Evolutionary conservation across 371 early-diverging fungal genomes (phyloP).

Genomic region (Mucor sp.): DNA sequence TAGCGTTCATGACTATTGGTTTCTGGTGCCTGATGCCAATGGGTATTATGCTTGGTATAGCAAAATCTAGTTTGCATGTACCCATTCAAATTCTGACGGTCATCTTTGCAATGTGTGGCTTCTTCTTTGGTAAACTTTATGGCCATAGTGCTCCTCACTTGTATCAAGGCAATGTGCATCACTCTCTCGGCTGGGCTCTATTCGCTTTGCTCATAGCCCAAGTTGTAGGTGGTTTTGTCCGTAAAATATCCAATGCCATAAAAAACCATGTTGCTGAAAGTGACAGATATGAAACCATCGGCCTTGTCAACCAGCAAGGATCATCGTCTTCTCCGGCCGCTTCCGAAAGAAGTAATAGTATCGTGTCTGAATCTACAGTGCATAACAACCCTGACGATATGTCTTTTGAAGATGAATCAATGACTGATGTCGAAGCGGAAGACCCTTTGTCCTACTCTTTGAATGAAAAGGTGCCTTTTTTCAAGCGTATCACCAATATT

Average conservation of each 20-base stretch:
- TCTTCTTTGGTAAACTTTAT: conserved; percentile 48
- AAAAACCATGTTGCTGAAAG: conserved; percentile 25
- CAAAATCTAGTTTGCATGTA: conserved; percentile 47
- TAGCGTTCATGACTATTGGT: conserved; percentile 42
- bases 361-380: conserved; percentile 18
- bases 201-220: conserved; percentile 41
- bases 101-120: conserved; percentile 38
- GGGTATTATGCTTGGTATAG: conserved; percentile 53
- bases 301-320: not conserved
- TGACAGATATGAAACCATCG: conserved; percentile 26
- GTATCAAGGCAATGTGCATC: conserved; percentile 47
- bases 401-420: conserved; percentile 15
- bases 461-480: conserved; percentile 16
- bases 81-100: conserved; percentile 42
- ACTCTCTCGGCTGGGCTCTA: conserved; percentile 46
- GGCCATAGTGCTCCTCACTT: conserved; percentile 48
- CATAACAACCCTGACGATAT: conserved; percentile 1
- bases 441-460: not conserved
- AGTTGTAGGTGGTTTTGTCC: conserved; percentile 41
- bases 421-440: conserved; percentile 6
- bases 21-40: conserved; percentile 56
- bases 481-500: conserved; percentile 24
- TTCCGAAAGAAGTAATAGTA: conserved; percentile 5
- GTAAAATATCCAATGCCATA: conserved; percentile 49
- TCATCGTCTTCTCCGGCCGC: conserved; percentile 7